These are phyloP conservation scores for Leavenworthia alabamica DNA, from an alignment of 345 rosid species.

Conservation along the genomic window DNA sequence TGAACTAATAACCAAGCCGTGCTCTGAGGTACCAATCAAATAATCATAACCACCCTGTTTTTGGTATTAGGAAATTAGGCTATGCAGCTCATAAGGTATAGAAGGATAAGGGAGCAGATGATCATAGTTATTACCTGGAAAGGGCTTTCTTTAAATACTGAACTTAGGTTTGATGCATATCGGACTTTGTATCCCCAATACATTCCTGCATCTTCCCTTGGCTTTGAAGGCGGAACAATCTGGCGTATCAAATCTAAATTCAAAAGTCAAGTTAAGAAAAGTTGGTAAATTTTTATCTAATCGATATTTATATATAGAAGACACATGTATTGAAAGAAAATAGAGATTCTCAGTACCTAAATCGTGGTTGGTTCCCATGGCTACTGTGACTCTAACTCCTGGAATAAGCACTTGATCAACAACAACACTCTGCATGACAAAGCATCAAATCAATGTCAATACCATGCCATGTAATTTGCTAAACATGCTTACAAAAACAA, in stretches of 20 bases:
- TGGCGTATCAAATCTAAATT: slow-evolving; percentile 54
- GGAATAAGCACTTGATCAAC: slow-evolving; percentile 67
- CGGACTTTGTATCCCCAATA: slow-evolving; percentile 96
- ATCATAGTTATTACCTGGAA: slow-evolving; percentile 40
- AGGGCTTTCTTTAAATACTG: slow-evolving; percentile 54
- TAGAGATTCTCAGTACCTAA: slow-evolving; percentile 46
- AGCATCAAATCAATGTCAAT: slow-evolving; percentile 13
- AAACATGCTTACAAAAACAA: neutral
- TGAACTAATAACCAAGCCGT: slow-evolving; percentile 59
- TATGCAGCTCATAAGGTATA: neutral
- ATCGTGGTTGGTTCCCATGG: slow-evolving; percentile 67
- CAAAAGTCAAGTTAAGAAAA: neutral
- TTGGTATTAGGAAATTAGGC: slow-evolving; percentile 18
- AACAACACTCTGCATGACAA: slow-evolving; percentile 51
- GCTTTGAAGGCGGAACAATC: slow-evolving; percentile 61
- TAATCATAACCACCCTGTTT: slow-evolving; percentile 86
- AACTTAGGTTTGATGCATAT: slow-evolving; percentile 68
- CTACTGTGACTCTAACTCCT: slow-evolving; percentile 79
- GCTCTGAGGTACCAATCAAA: slow-evolving; percentile 94
- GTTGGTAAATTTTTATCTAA: neutral
- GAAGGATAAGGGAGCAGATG: neutral
- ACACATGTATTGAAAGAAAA: neutral
- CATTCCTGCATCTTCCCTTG: slow-evolving; percentile 67
- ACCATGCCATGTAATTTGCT: neutral
- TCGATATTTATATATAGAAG: neutral